Evolutionary conservation across 129 eudicot species (phyloP).

Genomic region (Centrapalus pauciflorus): DNA sequence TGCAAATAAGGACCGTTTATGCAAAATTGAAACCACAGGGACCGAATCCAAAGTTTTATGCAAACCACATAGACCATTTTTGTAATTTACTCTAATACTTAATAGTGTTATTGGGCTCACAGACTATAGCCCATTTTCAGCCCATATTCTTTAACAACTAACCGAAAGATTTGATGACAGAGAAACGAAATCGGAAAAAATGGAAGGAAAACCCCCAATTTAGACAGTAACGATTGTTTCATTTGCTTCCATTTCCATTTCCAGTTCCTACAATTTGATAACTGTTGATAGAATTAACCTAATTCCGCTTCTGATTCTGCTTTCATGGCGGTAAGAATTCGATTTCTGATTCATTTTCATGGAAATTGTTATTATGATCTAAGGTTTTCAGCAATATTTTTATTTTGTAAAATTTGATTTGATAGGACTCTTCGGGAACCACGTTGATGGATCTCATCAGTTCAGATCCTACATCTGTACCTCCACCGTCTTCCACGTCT

Average conservation of each 20-base stretch:
- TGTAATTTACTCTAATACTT: too few species aligned
- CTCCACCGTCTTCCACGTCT: slow-evolving; percentile 40
- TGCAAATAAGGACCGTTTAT: too few species aligned
- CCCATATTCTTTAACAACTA: too few species aligned
- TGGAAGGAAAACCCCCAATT: neutral
- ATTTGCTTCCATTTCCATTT: neutral
- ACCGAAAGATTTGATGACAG: neutral
- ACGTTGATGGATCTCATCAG: slow-evolving; percentile 96
- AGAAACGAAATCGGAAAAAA: slow-evolving; percentile 13
- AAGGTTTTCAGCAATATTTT: neutral
- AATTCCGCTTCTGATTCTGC: neutral
- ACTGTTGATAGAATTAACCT: neutral
- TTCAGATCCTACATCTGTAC: slow-evolving; percentile 56
- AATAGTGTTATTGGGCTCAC: too few species aligned
- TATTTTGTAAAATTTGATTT: slow-evolving; percentile 6
- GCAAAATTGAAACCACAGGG: too few species aligned
- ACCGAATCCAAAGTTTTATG: too few species aligned
- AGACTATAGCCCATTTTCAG: too few species aligned
- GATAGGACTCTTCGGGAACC: slow-evolving; percentile 86
- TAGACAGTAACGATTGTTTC: slow-evolving; percentile 6
- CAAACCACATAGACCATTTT: too few species aligned
- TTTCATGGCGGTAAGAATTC: slow-evolving; percentile 23
- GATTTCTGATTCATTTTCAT: neutral
- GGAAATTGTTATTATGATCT: neutral
- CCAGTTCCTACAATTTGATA: slow-evolving; percentile 3